phyloP scores from a whole-genome alignment of 164 flowering plant genomes.

The Cinnamomum chago region DNA sequence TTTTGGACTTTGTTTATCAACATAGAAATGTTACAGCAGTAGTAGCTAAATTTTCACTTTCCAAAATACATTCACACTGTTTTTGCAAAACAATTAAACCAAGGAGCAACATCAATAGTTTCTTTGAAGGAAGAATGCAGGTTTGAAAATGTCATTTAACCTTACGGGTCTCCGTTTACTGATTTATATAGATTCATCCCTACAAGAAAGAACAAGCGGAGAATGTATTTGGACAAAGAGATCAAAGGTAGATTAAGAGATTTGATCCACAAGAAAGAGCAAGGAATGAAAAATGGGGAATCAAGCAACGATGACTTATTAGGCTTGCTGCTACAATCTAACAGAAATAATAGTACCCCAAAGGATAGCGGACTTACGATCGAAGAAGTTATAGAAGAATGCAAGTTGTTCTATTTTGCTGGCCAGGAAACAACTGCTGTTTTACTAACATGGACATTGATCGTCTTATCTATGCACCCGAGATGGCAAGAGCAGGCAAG shows the following conservation, averaged over 20 bases:
- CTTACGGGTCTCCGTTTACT: not conserved
- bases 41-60: not conserved
- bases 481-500: conserved; percentile 9
- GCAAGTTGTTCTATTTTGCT: conserved; percentile 11
- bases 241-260: conserved; percentile 2
- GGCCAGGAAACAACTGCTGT: conserved; percentile 11
- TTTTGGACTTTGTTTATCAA: not conserved
- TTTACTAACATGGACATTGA: conserved; percentile 10
- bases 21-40: not conserved
- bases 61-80: not conserved
- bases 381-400: conserved; percentile 11
- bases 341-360: not conserved
- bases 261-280: conserved; percentile 16
- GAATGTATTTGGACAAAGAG: conserved; percentile 14
- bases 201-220: conserved; percentile 17
- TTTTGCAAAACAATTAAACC: not conserved
- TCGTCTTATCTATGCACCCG: conserved; percentile 9
- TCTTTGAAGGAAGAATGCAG: not conserved
- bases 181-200: conserved; percentile 20
- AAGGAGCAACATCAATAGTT: not conserved
- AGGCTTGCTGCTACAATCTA: conserved; percentile 19
- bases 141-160: not conserved
- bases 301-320: conserved; percentile 16
- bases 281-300: conserved; percentile 12
- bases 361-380: not conserved